Evolutionary conservation across 2,329 filamentous ascomycete species (phyloP).

Genomic region (Decorospora gaudefroyi): DNA sequence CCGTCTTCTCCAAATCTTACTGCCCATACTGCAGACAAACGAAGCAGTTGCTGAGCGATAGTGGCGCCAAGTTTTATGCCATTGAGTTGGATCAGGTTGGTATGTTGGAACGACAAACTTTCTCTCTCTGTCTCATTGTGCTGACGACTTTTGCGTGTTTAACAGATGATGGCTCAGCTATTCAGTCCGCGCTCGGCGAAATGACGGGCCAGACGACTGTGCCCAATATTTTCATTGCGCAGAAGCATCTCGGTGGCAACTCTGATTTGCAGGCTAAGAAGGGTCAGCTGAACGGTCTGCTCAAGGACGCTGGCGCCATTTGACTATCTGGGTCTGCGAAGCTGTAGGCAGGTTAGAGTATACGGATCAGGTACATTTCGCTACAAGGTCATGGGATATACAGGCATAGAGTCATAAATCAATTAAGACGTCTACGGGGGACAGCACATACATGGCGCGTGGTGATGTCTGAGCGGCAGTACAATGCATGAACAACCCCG

Average conservation of each 20-base stretch:
- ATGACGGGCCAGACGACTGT: slow-evolving; percentile 86
- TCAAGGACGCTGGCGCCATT: slow-evolving; percentile 67
- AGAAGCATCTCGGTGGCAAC: slow-evolving; percentile 96
- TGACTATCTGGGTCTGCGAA: slow-evolving; percentile 45
- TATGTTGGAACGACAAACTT: slow-evolving; percentile 53
- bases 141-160: too few species aligned
- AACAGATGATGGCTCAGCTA: slow-evolving; percentile 75
- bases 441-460: slow-evolving; percentile 19
- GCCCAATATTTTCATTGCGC: slow-evolving; percentile 90
- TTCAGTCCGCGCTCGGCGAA: slow-evolving; percentile 81
- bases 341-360: background rate
- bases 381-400: background rate
- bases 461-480: slow-evolving; percentile 11
- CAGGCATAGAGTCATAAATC: slow-evolving; percentile 17
- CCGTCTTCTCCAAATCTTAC: slow-evolving; percentile 96
- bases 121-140: too few species aligned
- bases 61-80: slow-evolving; percentile 72
- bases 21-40: slow-evolving; percentile 88
- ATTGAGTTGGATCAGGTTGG: slow-evolving; percentile 85
- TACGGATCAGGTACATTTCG: too few species aligned
- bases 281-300: slow-evolving; percentile 64
- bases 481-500: slow-evolving; percentile 14
- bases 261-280: slow-evolving; percentile 77
- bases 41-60: slow-evolving; percentile 72
- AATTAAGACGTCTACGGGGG: too few species aligned